Conservation (phyloP, 805 yeast species). For the Zygoascus tannicola region DNA sequence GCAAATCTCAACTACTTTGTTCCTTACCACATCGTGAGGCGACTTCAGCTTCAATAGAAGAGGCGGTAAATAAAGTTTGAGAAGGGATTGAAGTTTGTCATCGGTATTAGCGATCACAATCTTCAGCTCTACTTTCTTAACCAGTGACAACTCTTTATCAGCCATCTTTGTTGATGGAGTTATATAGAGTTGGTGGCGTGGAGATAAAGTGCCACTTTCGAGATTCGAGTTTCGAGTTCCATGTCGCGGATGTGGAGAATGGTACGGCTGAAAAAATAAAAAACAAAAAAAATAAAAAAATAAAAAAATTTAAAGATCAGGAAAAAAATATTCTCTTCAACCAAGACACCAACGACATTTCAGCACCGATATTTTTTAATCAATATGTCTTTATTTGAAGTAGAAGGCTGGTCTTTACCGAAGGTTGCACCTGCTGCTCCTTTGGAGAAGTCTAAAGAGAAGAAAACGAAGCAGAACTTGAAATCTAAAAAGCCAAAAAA, state of each 20-base stretch:
- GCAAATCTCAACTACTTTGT: conserved; percentile 56
- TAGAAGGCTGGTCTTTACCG: conserved; percentile 70
- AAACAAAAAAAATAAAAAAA: no score
- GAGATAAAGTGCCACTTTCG: neutral
- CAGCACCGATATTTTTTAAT: no score
- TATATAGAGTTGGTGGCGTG: neutral
- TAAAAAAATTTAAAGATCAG: no score
- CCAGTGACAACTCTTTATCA: conserved; percentile 20
- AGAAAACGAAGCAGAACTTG: conserved; percentile 15
- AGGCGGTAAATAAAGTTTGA: conserved; percentile 65
- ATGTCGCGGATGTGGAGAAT: no score
- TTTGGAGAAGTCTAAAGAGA: conserved; percentile 1
- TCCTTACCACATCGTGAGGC: conserved; percentile 53
- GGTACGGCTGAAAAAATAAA: neutral
- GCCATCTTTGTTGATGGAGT: conserved; percentile 8
- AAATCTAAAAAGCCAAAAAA: conserved; percentile 21
- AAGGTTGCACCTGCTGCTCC: conserved; percentile 36
- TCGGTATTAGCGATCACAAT: conserved; percentile 68
- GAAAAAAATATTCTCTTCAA: no score
- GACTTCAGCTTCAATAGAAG: conserved; percentile 71
- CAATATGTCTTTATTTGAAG: conserved; percentile 49
- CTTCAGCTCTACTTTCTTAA: conserved; percentile 66
- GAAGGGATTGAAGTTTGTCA: conserved; percentile 48
- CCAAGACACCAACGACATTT: no score
- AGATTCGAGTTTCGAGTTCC: neutral